Evolutionary conservation across 2,329 filamentous ascomycete genomes (phyloP).

Genomic region (Leptographium lundbergii): DNA sequence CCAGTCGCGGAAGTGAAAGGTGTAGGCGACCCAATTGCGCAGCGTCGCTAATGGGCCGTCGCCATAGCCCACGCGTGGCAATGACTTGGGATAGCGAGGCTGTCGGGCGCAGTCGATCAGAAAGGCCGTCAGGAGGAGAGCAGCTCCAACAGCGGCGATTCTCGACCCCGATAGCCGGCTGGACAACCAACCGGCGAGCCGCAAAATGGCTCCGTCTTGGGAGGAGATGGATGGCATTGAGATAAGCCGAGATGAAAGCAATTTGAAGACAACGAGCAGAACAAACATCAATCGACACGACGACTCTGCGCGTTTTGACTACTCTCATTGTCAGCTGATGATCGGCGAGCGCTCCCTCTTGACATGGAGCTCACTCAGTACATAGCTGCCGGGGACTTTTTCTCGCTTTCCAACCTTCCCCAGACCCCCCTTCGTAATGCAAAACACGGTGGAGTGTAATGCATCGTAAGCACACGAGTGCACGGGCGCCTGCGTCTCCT

Average conservation of each 20-base stretch:
- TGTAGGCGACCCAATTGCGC: slow-evolving; percentile 26
- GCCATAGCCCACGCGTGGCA: slow-evolving; percentile 28
- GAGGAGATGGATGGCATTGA: not conserved
- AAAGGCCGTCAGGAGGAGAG: slow-evolving; percentile 24
- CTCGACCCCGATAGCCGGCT: not conserved
- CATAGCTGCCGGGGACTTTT: no score
- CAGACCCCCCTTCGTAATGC: no score
- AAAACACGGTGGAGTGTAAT: no score
- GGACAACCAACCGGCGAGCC: not conserved
- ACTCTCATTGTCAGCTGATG: no score
- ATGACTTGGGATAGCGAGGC: slow-evolving; percentile 25
- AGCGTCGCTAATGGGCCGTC: slow-evolving; percentile 23
- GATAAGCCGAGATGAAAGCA: not conserved
- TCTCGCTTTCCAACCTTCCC: no score
- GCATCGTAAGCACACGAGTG: no score
- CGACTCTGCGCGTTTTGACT: no score
- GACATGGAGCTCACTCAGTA: no score
- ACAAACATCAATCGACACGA: no score
- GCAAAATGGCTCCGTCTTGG: not conserved
- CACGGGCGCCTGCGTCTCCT: no score
- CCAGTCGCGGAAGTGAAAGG: slow-evolving; percentile 26
- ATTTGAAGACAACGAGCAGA: no score
- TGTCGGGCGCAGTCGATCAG: slow-evolving; percentile 25
- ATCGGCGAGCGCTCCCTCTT: no score
- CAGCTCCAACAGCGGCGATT: not conserved